Percentiles rank a stretch among this genome's conserved stretches.
Evolutionary conservation across 2,329 filamentous ascomycete genomes (phyloP).

Genomic region (Colletotrichum melonis): DNA sequence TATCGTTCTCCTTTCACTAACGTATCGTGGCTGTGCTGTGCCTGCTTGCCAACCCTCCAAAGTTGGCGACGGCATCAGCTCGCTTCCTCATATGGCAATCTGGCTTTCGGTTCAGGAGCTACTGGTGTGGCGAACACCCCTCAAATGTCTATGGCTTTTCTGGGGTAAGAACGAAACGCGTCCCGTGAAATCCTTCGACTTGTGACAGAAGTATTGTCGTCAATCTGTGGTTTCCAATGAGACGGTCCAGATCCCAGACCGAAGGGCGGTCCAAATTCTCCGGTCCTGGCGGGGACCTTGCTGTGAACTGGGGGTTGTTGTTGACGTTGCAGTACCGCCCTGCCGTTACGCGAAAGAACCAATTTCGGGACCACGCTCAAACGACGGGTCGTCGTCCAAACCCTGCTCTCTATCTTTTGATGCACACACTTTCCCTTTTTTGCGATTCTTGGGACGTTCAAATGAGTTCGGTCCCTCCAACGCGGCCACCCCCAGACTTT

Average conservation of each 20-base stretch:
- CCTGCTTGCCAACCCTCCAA: not conserved
- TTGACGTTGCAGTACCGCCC: not conserved
- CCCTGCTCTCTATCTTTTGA: not conserved
- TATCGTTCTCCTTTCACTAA: slow-evolving; percentile 2
- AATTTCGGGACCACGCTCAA: slow-evolving; percentile 11
- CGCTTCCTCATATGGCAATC: not conserved
- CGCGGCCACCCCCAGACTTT: not conserved
- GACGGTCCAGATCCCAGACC: slow-evolving; percentile 14
- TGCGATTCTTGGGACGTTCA: not conserved
- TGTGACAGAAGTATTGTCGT: slow-evolving; percentile 5
- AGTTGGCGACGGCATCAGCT: not conserved
- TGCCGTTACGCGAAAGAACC: slow-evolving; percentile 21
- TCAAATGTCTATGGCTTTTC: not conserved
- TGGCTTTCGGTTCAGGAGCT: not conserved
- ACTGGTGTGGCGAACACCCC: not conserved
- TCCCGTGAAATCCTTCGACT: not conserved
- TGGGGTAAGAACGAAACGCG: slow-evolving; percentile 12
- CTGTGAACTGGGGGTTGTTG: not conserved
- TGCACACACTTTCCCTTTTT: not conserved
- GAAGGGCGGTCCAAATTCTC: slow-evolving; percentile 29
- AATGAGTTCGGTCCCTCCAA: not conserved
- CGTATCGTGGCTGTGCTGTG: not conserved
- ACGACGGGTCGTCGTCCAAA: not conserved
- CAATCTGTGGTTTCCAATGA: slow-evolving; percentile 18
- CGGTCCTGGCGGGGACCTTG: slow-evolving; percentile 23